A percentile compares a stretch with the other conserved stretches of the same genome.
Evolutionary conservation across 1,284 basidiomycete genomes (phyloP).

Genomic region (Butyriboletus appendiculatus): DNA sequence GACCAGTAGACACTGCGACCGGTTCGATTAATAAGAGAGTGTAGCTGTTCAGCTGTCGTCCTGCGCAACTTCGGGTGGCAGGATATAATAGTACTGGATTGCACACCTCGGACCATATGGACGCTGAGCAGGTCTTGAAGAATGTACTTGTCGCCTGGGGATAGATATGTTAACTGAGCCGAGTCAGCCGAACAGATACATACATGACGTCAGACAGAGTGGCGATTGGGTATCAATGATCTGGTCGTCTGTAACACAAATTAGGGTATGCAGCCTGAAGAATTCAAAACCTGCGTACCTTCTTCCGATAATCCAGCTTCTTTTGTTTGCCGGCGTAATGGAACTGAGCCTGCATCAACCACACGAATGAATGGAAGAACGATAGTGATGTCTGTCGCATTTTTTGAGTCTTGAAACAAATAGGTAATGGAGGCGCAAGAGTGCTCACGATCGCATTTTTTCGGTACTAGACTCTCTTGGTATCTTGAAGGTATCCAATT

Average conservation of each 20-base stretch:
- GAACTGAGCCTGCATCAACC: neutral
- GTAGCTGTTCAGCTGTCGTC: constrained; percentile 41
- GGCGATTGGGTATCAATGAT: constrained; percentile 36
- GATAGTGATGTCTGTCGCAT: constrained; percentile 49
- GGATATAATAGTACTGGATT: constrained; percentile 48
- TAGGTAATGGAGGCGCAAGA: neutral
- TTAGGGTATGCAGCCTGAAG: constrained; percentile 2
- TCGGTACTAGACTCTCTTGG: constrained; percentile 41
- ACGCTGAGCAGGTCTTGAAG: constrained; percentile 49
- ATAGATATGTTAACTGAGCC: constrained; percentile 1
- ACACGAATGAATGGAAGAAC: constrained; percentile 47
- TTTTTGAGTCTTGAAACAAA: neutral
- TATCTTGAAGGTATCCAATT: constrained; percentile 59
- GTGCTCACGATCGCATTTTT: constrained; percentile 48
- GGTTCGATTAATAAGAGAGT: constrained; percentile 42
- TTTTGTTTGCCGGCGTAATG: neutral
- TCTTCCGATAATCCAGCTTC: constrained; percentile 1
- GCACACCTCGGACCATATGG: constrained; percentile 46
- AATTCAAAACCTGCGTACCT: neutral
- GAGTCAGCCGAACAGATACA: neutral
- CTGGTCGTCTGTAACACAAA: constrained; percentile 14
- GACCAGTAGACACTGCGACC: constrained; percentile 58
- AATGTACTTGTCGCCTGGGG: constrained; percentile 34
- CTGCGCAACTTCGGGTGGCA: constrained; percentile 40
- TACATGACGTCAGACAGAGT: constrained; percentile 25